Evolutionary conservation across 805 yeast genomes (phyloP), one percentile per base, ranked within the genome.

Genomic region (Sugiyamaella americana): DNA sequence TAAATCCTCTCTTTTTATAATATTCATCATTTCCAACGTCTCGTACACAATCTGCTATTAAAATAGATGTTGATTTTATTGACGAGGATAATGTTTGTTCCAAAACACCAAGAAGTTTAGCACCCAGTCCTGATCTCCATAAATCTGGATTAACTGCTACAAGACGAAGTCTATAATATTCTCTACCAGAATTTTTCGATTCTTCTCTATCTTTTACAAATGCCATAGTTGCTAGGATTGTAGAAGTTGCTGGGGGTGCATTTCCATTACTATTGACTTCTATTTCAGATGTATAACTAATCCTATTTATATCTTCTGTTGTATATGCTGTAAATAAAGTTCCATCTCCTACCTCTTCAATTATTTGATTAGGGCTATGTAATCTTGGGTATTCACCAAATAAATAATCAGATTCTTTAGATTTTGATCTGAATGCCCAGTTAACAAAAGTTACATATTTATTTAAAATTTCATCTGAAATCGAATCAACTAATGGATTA

Each of bases 11-110:
- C 18, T 20, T 26, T 20, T 21, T 6, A 18, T 43, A 43, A 20
- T 43, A 43, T 5, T n/a, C 4, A 13, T 43, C 46, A 22, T 43
- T 43, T 16, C 46, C 46, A 4, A 43, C 13, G 21, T 43, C 46
- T 23, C 34, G 21, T 41, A 43, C 32, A 39, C 34, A n/a, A 13
- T 43, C 46, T 4, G 39, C 41, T 8, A 43, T 26, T 10, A 43
- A 13, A 6, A 37, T 36, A 8, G 46, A 21, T 38, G 10, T 5
- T 19, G 22, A 6, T 21, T 38, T 30, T 11, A 23, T 17, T 8
- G 5, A 16, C 8, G 8, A 23, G n/a, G 13, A 8, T 20, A 38
- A 10, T 16, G 20, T 32, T 13, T 43, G n/a, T 22, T 43, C 46
- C 22, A 23, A 21, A 37, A 37, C 36, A 5, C n/a, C 16, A 3